Evolutionary conservation across 129 eudicot genomes (phyloP).

Genomic region (Helianthus tuberosus): DNA sequence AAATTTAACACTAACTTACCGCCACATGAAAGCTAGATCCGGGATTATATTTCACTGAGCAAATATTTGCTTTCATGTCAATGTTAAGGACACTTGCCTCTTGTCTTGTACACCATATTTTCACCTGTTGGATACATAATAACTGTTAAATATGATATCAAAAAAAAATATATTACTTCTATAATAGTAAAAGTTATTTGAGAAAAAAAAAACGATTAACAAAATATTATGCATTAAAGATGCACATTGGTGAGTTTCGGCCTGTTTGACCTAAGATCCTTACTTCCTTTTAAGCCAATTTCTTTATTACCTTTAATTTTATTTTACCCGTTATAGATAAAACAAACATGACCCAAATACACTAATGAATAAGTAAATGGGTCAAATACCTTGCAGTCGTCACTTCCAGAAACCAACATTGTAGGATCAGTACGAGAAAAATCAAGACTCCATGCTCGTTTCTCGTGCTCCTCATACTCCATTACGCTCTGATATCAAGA

Average conservation of each 20-base stretch:
- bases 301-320: background rate
- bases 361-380: background rate
- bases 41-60: conserved; percentile 95
- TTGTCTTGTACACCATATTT: conserved; percentile 92
- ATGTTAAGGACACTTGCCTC: conserved; percentile 92
- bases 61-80: conserved; percentile 97
- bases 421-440: conserved; percentile 89
- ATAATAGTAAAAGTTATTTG: background rate
- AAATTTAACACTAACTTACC: conserved; percentile 45
- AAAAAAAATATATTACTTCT: background rate
- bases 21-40: conserved; percentile 89
- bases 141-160: background rate
- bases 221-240: background rate
- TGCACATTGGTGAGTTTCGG: background rate
- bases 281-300: background rate
- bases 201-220: too few relatives aligned
- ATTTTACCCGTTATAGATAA: background rate
- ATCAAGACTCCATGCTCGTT: conserved; percentile 99
- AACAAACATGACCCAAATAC: background rate
- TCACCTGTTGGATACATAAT: conserved; percentile 52
- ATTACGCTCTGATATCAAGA: conserved; percentile 66
- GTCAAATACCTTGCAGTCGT: conserved; percentile 82
- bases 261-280: background rate
- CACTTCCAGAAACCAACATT: conserved; percentile 96
- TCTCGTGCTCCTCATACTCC: conserved; percentile 98